Evolutionary conservation across 768 basidiomycete genomes (phyloP).

Genomic region (Lentinula detonsa): DNA sequence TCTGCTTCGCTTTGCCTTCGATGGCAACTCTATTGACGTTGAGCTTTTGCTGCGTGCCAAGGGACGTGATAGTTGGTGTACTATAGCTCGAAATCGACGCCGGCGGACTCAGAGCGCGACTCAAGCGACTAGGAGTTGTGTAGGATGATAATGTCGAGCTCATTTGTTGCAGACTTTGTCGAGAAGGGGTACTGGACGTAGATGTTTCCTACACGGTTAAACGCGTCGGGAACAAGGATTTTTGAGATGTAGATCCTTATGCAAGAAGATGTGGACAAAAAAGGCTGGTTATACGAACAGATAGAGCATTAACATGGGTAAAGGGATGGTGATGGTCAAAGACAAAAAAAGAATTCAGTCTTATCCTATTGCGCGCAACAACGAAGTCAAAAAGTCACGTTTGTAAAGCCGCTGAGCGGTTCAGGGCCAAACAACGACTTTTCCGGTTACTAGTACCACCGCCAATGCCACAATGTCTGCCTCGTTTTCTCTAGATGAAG

Average conservation of each 20-base stretch:
- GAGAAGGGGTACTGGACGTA: slow-evolving; percentile 2
- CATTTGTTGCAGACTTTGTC: neutral
- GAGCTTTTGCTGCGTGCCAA: slow-evolving; percentile 38
- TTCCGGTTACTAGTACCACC: neutral
- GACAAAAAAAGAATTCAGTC: neutral
- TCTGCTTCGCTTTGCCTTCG: slow-evolving; percentile 66
- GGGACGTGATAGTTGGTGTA: slow-evolving; percentile 41
- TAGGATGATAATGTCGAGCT: neutral
- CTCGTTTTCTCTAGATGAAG: slow-evolving; percentile 75
- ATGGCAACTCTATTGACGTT: slow-evolving; percentile 70
- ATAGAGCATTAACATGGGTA: neutral
- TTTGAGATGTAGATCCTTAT: neutral
- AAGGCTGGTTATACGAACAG: neutral
- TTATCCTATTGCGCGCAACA: neutral
- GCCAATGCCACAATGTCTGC: slow-evolving; percentile 22
- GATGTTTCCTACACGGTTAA: neutral
- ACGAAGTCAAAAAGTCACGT: neutral
- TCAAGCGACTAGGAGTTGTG: slow-evolving; percentile 1
- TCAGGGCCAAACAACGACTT: neutral
- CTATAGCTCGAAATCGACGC: slow-evolving; percentile 24
- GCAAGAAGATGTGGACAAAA: neutral
- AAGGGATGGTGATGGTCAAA: neutral
- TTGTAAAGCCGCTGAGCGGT: neutral
- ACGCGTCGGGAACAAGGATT: neutral
- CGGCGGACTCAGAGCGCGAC: slow-evolving; percentile 23